Evolutionary conservation across 164 flowering plant species (phyloP).

Genomic region (Liquidambar formosana): DNA sequence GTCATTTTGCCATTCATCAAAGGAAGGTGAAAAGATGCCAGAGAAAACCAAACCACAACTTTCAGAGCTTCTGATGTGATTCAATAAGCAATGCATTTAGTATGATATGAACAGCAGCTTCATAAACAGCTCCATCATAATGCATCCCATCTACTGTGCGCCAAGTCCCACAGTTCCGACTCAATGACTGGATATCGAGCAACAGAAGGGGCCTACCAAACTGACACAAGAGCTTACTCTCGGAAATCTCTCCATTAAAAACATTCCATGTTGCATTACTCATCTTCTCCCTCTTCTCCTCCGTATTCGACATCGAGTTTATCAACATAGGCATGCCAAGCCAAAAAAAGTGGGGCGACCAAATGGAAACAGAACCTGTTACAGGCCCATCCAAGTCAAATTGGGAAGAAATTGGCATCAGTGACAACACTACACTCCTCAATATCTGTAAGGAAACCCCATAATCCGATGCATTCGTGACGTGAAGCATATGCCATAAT

Average conservation of each 20-base stretch:
- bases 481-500: conserved; percentile 90
- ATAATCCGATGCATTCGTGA: conserved; percentile 60
- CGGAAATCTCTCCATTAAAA: conserved; percentile 41
- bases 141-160: conserved; percentile 98
- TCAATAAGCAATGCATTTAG: conserved; percentile 84
- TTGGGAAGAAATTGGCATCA: conserved; percentile 44
- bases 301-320: conserved; percentile 73
- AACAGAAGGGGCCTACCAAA: conserved; percentile 69
- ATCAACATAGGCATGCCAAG: conserved; percentile 81
- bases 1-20: not conserved
- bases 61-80: conserved; percentile 72
- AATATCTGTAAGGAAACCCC: conserved; percentile 38
- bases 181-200: conserved; percentile 61
- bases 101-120: conserved; percentile 79
- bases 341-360: conserved; percentile 84
- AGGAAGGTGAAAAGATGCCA: not conserved
- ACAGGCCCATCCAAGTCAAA: conserved; percentile 35
- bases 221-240: conserved; percentile 66
- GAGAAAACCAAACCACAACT: not conserved
- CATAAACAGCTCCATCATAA: conserved; percentile 71
- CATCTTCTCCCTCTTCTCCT: conserved; percentile 77
- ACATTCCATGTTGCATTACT: conserved; percentile 35
- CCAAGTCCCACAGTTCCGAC: conserved; percentile 61
- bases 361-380: conserved; percentile 43
- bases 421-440: conserved; percentile 39